A percentile compares a stretch with the other conserved stretches of the same genome.
Conservation (phyloP, 164 flowering plant species). For the Aristolochia fimbriata region DNA sequence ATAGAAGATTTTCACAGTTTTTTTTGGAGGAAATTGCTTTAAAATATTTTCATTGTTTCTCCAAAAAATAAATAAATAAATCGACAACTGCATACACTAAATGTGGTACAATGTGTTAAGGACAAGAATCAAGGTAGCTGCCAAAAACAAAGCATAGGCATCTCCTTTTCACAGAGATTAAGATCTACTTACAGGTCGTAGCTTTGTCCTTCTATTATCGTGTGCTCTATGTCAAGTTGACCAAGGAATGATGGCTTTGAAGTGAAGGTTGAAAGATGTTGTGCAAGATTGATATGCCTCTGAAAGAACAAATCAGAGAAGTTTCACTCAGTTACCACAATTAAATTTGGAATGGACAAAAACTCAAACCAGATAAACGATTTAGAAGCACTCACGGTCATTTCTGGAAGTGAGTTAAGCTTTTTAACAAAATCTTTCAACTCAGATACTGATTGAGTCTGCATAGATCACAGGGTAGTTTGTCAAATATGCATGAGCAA, state of each 20-base stretch:
- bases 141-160: not conserved
- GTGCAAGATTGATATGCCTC: slow-evolving; percentile 99
- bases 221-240: slow-evolving; percentile 92
- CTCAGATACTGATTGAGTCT: slow-evolving; percentile 87
- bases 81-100: too few relatives aligned
- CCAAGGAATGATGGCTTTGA: slow-evolving; percentile 83
- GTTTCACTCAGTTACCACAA: not conserved
- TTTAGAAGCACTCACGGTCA: slow-evolving; percentile 49
- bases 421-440: slow-evolving; percentile 92
- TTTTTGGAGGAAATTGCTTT: too few relatives aligned
- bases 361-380: not conserved
- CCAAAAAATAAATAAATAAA: too few relatives aligned
- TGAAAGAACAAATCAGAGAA: slow-evolving; percentile 21
- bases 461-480: slow-evolving; percentile 12
- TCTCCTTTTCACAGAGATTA: not conserved
- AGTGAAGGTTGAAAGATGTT: slow-evolving; percentile 71
- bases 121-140: too few relatives aligned
- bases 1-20: too few relatives aligned
- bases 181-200: slow-evolving; percentile 68
- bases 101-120: too few relatives aligned
- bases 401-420: slow-evolving; percentile 94
- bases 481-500: not conserved
- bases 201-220: slow-evolving; percentile 83
- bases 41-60: too few relatives aligned
- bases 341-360: not conserved